Conservation (phyloP, 2,329 filamentous ascomycete genomes). For the Coleophoma crateriformis region DNA sequence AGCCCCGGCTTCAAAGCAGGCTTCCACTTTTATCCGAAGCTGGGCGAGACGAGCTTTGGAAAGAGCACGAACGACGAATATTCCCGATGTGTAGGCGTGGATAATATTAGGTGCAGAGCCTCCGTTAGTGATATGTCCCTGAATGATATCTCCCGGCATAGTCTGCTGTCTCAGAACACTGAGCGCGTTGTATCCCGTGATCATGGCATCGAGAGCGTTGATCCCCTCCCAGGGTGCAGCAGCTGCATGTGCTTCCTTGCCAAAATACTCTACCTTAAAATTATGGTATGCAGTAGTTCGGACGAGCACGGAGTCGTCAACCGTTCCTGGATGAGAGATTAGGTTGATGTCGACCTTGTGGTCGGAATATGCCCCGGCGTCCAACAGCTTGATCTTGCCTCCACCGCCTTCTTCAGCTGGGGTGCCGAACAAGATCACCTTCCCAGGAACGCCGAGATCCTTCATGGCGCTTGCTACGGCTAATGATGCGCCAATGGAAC, state of each 20-base stretch:
- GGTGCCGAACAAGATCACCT: slow-evolving; percentile 28
- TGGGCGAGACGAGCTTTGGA: slow-evolving; percentile 33
- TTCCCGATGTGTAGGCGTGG: slow-evolving; percentile 40
- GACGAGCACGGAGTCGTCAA: slow-evolving; percentile 40
- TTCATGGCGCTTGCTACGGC: slow-evolving; percentile 13
- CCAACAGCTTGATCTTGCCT: slow-evolving; percentile 36
- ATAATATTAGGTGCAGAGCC: slow-evolving; percentile 51
- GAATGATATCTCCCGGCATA: slow-evolving; percentile 41
- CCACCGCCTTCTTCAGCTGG: slow-evolving; percentile 34
- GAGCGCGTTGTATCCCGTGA: slow-evolving; percentile 42
- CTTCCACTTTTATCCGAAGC: slow-evolving; percentile 35
- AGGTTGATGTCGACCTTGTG: slow-evolving; percentile 28
- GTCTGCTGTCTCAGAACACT: slow-evolving; percentile 51
- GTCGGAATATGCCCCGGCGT: slow-evolving; percentile 37
- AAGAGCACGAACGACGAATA: slow-evolving; percentile 39
- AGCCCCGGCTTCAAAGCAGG: slow-evolving; percentile 41
- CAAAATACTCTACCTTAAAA: slow-evolving; percentile 46
- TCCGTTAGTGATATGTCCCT: slow-evolving; percentile 44
- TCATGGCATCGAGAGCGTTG: slow-evolving; percentile 53
- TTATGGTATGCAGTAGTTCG: slow-evolving; percentile 44
- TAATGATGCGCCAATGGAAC: slow-evolving; percentile 31
- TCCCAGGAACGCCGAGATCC: slow-evolving; percentile 4
- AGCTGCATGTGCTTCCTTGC: slow-evolving; percentile 50
- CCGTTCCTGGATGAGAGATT: slow-evolving; percentile 31
- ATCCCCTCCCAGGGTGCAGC: slow-evolving; percentile 53